phyloP scores from a whole-genome alignment of 805 yeast species.

The Metschnikowia vanudenii region DNA sequence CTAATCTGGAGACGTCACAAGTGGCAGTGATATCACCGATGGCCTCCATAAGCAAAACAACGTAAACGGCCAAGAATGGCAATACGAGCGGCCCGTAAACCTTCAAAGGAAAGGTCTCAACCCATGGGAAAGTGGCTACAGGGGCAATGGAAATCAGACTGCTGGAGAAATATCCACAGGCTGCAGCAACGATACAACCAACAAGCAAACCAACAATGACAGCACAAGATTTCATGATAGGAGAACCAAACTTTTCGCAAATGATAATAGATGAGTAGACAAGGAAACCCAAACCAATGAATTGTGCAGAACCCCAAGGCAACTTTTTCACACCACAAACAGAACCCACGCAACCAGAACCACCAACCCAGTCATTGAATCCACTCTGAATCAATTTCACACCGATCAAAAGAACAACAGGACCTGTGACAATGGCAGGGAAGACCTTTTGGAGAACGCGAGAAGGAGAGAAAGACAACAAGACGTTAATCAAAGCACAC shows the following conservation, averaged over 20 bases:
- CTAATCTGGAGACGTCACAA: constrained; percentile 82
- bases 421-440: constrained; percentile 92
- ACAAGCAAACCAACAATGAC: constrained; percentile 80
- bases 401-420: constrained; percentile 86
- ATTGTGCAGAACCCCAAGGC: constrained; percentile 85
- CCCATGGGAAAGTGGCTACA: constrained; percentile 84
- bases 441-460: constrained; percentile 64
- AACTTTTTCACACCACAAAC: constrained; percentile 24
- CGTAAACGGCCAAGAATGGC: constrained; percentile 80
- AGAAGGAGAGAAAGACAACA: constrained; percentile 77
- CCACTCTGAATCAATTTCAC: constrained; percentile 66
- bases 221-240: constrained; percentile 92
- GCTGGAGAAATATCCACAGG: constrained; percentile 73
- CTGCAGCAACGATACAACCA: constrained; percentile 93
- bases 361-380: constrained; percentile 85
- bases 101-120: constrained; percentile 70
- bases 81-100: constrained; percentile 84
- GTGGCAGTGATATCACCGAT: constrained; percentile 95
- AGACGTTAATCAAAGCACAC: constrained; percentile 73
- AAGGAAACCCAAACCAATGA: constrained; percentile 82
- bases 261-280: constrained; percentile 73
- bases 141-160: constrained; percentile 66
- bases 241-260: constrained; percentile 87
- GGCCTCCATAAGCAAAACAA: constrained; percentile 86
- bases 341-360: constrained; percentile 57